phyloP scores from a whole-genome alignment of 495 filamentous ascomycete species.

The Xylaria longipes region DNA sequence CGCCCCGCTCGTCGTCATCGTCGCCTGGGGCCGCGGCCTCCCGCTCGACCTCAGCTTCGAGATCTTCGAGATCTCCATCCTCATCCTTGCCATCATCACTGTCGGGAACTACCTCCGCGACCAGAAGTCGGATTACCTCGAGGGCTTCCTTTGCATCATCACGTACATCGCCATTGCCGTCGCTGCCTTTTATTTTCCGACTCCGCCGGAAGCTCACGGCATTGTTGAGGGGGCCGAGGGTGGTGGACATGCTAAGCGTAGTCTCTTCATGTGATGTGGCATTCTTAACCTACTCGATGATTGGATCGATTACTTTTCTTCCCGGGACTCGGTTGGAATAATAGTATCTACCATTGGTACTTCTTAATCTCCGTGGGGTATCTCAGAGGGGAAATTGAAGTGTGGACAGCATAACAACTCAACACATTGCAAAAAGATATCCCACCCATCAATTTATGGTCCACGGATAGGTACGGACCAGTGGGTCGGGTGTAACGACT shows the following conservation, averaged over 20 bases:
- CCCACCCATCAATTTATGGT: not conserved
- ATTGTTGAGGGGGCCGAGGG: conserved; percentile 2
- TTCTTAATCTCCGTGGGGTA: not conserved
- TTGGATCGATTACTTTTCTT: not conserved
- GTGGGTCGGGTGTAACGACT: not conserved
- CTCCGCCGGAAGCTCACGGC: conserved; percentile 41
- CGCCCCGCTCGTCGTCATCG: conserved; percentile 80
- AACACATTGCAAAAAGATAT: not conserved
- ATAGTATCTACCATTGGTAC: not conserved
- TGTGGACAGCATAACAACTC: not conserved
- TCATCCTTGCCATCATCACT: conserved; percentile 87
- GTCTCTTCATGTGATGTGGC: conserved; percentile 10
- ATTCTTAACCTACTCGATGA: not conserved
- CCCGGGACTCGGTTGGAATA: not conserved
- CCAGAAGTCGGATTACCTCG: conserved; percentile 80
- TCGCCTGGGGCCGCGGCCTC: conserved; percentile 79
- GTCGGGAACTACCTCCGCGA: conserved; percentile 83
- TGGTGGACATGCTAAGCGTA: conserved; percentile 14
- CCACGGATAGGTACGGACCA: not conserved
- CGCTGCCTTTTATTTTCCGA: conserved; percentile 67
- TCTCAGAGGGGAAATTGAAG: not conserved
- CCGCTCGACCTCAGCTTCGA: conserved; percentile 85
- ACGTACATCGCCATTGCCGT: conserved; percentile 71
- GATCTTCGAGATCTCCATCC: conserved; percentile 83
- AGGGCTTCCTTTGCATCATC: conserved; percentile 77